Percentiles rank a stretch among this genome's conserved stretches.
These are phyloP conservation scores for Yamadazyma triangularis DNA, from an alignment of 1,139 yeast species.

Conservation along the genomic window DNA sequence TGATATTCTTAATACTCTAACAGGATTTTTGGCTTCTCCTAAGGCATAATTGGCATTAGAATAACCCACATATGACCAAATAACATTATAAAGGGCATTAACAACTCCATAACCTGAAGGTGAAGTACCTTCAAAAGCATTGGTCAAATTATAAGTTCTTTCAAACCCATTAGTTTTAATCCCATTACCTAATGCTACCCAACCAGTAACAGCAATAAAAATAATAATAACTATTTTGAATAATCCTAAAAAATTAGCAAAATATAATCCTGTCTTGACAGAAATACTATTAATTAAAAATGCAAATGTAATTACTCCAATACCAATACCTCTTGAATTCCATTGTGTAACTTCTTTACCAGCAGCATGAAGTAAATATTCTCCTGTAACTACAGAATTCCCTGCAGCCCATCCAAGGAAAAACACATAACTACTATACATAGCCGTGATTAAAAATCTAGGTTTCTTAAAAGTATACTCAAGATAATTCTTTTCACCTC, in stretches of 20 bases:
- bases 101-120: slow-evolving; percentile 77
- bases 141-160: slow-evolving; percentile 54
- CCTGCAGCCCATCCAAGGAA: slow-evolving; percentile 86
- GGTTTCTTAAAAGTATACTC: slow-evolving; percentile 72
- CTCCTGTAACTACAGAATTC: slow-evolving; percentile 52
- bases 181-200: slow-evolving; percentile 79
- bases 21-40: slow-evolving; percentile 64
- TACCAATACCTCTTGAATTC: slow-evolving; percentile 73
- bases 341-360: slow-evolving; percentile 64
- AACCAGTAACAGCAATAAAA: slow-evolving; percentile 69
- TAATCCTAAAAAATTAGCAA: slow-evolving; percentile 66
- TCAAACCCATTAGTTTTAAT: slow-evolving; percentile 44
- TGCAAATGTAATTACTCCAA: slow-evolving; percentile 70
- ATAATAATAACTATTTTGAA: slow-evolving; percentile 68
- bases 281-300: slow-evolving; percentile 60
- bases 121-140: slow-evolving; percentile 55
- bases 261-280: slow-evolving; percentile 60
- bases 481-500: slow-evolving; percentile 83
- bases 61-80: slow-evolving; percentile 75
- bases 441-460: slow-evolving; percentile 61
- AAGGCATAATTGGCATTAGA: slow-evolving; percentile 79
- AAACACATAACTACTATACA: slow-evolving; percentile 74
- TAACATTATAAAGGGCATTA: slow-evolving; percentile 72
- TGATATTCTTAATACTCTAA: slow-evolving; percentile 36
- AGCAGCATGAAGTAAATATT: slow-evolving; percentile 61